These are phyloP conservation scores for Elsinoe necatrix DNA, from an alignment of 2,329 filamentous ascomycete species.

Conservation along the genomic window DNA sequence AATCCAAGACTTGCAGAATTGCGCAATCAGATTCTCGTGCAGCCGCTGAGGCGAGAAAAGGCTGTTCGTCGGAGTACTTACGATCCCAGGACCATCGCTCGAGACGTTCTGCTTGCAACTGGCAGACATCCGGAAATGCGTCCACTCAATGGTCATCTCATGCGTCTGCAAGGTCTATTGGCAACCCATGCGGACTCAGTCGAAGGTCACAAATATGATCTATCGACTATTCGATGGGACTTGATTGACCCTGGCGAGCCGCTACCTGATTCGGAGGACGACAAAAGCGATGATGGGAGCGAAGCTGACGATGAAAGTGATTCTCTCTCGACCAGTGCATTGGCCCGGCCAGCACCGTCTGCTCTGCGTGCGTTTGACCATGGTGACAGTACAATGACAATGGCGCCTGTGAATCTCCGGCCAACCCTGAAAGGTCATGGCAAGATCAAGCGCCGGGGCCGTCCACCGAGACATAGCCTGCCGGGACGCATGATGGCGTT, in stretches of 20 bases:
- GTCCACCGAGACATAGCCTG: slow-evolving; percentile 29
- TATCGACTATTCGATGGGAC: slow-evolving; percentile 54
- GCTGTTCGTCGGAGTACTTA: slow-evolving; percentile 46
- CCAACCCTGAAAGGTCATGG: neutral
- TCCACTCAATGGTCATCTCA: slow-evolving; percentile 51
- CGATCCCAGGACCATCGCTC: slow-evolving; percentile 53
- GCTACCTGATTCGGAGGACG: slow-evolving; percentile 25
- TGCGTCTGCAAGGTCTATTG: slow-evolving; percentile 33
- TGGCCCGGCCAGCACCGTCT: neutral
- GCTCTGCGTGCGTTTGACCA: neutral
- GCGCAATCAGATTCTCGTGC: slow-evolving; percentile 32
- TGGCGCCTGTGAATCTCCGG: neutral
- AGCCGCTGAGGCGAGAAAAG: slow-evolving; percentile 40
- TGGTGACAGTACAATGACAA: slow-evolving; percentile 1
- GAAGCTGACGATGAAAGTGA: slow-evolving; percentile 30
- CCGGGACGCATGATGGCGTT: slow-evolving; percentile 18
- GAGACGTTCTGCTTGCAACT: slow-evolving; percentile 54
- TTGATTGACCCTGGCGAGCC: slow-evolving; percentile 50
- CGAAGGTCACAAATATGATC: slow-evolving; percentile 39
- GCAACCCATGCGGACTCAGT: slow-evolving; percentile 32
- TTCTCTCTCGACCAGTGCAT: slow-evolving; percentile 13
- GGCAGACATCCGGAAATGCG: slow-evolving; percentile 53
- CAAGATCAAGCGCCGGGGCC: slow-evolving; percentile 24
- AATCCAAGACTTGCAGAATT: slow-evolving; percentile 15
- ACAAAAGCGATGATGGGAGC: slow-evolving; percentile 29